Evolutionary conservation across 106 monocot species (phyloP).

Genomic region (Ottelia alismoides): DNA sequence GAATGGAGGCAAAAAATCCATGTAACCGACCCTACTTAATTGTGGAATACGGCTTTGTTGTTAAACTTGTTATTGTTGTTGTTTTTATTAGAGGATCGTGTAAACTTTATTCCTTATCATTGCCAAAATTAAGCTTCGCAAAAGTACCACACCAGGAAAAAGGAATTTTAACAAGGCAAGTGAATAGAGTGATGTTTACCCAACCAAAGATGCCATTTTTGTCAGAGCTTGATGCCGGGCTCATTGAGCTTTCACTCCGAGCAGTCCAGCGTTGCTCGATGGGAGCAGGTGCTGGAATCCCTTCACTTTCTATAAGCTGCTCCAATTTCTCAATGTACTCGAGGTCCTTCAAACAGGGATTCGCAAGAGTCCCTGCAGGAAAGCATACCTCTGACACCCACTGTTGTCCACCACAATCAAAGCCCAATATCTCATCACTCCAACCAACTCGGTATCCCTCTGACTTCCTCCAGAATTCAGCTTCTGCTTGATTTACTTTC

Average conservation of each 20-base stretch:
- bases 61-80: too few species aligned
- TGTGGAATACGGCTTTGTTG: too few species aligned
- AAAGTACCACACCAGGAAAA: too few species aligned
- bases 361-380: conserved; percentile 65
- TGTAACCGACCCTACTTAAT: too few species aligned
- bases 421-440: conserved; percentile 89
- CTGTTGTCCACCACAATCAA: conserved; percentile 91
- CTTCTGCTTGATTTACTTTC: conserved; percentile 85
- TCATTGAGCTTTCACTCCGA: conserved; percentile 68
- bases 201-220: conserved; percentile 90
- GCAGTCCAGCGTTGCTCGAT: conserved; percentile 97
- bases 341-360: conserved; percentile 79
- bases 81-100: too few species aligned
- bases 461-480: conserved; percentile 87
- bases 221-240: conserved; percentile 66
- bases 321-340: conserved; percentile 68
- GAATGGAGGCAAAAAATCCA: too few species aligned
- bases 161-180: too few species aligned
- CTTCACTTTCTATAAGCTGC: conserved; percentile 66
- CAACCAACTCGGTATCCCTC: conserved; percentile 85
- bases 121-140: too few species aligned
- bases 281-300: conserved; percentile 84
- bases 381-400: conserved; percentile 91
- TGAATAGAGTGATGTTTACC: too few species aligned
- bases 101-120: too few species aligned